These are phyloP conservation scores for Glomus cerebriforme DNA, from an alignment of 192 early-diverging fungal species.

Conservation along the genomic window DNA sequence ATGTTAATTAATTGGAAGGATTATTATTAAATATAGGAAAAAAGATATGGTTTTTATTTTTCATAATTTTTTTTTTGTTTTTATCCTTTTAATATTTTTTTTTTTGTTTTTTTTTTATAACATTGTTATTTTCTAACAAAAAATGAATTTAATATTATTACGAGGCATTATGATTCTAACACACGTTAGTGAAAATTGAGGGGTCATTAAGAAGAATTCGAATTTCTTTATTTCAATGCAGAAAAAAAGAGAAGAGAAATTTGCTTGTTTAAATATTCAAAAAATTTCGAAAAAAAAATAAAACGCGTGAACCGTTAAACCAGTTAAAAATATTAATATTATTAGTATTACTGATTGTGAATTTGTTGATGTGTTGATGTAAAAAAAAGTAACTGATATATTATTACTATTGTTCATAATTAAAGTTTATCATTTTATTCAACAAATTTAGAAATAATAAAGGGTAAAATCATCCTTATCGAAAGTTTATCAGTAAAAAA, in stretches of 20 bases:
- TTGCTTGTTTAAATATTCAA: neutral
- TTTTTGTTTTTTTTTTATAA: neutral
- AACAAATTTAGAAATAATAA: neutral
- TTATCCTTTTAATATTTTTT: neutral
- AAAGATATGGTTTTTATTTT: neutral
- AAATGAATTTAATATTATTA: neutral
- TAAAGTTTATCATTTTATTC: neutral
- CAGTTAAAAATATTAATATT: too few species aligned
- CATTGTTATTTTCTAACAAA: neutral
- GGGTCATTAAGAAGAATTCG: neutral
- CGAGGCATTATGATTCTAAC: neutral
- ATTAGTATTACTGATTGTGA: too few species aligned
- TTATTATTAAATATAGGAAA: too few species aligned
- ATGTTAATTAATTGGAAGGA: too few species aligned
- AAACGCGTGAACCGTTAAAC: neutral
- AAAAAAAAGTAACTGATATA: neutral
- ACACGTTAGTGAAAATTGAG: neutral
- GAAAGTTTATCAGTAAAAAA: neutral
- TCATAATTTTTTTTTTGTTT: neutral
- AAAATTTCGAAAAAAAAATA: neutral
- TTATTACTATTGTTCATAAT: neutral
- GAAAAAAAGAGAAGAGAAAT: neutral
- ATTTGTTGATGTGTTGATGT: too few species aligned
- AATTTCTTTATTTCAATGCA: neutral
- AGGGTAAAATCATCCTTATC: neutral